These are phyloP conservation scores for Aspergillus novofumigatus DNA, from an alignment of 2,329 filamentous ascomycete genomes.

Conservation along the genomic window DNA sequence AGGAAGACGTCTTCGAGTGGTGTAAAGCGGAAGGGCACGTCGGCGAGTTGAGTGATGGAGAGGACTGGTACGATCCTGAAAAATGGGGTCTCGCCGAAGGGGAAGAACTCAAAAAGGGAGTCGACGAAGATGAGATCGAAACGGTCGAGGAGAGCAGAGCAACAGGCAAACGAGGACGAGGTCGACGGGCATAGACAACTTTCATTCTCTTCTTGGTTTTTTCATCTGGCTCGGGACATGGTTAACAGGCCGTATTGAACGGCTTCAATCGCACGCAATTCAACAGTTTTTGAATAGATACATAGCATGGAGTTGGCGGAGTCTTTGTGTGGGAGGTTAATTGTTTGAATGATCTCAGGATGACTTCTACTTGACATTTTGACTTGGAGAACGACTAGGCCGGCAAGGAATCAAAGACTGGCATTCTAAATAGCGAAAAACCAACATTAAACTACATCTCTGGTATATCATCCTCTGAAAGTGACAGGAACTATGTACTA, in stretches of 20 bases:
- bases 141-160: conserved; percentile 40
- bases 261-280: not conserved
- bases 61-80: conserved; percentile 63
- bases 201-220: not conserved
- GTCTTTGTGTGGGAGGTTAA: conserved; percentile 10
- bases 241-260: not conserved
- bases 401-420: not conserved
- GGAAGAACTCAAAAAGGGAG: conserved; percentile 57
- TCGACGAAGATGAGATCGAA: conserved; percentile 58
- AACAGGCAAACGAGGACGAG: conserved; percentile 38
- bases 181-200: conserved; percentile 29
- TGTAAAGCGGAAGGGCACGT: conserved; percentile 61
- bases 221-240: not conserved
- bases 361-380: not conserved
- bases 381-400: not conserved
- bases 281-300: conserved; percentile 5
- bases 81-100: conserved; percentile 55
- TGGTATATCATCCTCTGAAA: not conserved
- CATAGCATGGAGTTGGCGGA: conserved; percentile 32
- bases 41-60: conserved; percentile 63
- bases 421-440: not conserved
- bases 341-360: not conserved
- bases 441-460: not conserved
- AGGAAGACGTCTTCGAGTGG: conserved; percentile 56
- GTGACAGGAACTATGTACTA: not conserved